A percentile compares a stretch with the other conserved stretches of the same genome.
These are phyloP conservation scores for Cryptococcus depauperatus DNA, from an alignment of 1,284 basidiomycete genomes.

Conservation along the genomic window DNA sequence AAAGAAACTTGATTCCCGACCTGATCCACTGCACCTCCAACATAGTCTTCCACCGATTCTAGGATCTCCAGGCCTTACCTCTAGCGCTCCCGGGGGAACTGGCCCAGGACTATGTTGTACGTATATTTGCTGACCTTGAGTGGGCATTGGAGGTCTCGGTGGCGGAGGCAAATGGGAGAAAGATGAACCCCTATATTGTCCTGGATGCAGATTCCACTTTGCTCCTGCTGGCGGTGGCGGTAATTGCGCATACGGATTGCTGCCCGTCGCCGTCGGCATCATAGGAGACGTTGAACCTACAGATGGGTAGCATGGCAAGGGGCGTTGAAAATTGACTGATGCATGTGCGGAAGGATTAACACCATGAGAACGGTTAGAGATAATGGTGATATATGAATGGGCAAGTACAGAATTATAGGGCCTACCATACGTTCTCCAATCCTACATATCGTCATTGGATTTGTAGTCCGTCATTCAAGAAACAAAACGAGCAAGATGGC, in stretches of 20 bases:
- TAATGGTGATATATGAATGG: constrained; percentile 26
- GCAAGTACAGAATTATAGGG: constrained; percentile 36
- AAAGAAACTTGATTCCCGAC: constrained; percentile 30
- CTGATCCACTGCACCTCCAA: constrained; percentile 31
- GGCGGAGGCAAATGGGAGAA: constrained; percentile 16
- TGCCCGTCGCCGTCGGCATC: neutral
- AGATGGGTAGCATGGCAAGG: constrained; percentile 22
- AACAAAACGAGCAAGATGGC: constrained; percentile 6
- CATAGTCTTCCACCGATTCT: constrained; percentile 41
- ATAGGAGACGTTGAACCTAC: neutral
- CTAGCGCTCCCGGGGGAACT: constrained; percentile 28
- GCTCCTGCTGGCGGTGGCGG: constrained; percentile 13
- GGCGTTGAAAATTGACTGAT: constrained; percentile 35
- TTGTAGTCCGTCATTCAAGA: too few relatives aligned
- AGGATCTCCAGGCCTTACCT: constrained; percentile 38
- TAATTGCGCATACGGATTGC: constrained; percentile 10
- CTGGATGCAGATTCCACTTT: constrained; percentile 27
- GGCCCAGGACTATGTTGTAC: constrained; percentile 12
- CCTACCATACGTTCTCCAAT: constrained; percentile 44
- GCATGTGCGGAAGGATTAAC: constrained; percentile 23
- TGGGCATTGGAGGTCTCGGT: constrained; percentile 6
- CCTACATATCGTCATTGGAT: constrained; percentile 15
- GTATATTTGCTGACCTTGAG: constrained; percentile 14
- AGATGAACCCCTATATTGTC: constrained; percentile 9
- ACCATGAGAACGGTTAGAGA: constrained; percentile 2